phyloP scores from a whole-genome alignment of 1,284 basidiomycete species.

The Malassezia caprae region DNA sequence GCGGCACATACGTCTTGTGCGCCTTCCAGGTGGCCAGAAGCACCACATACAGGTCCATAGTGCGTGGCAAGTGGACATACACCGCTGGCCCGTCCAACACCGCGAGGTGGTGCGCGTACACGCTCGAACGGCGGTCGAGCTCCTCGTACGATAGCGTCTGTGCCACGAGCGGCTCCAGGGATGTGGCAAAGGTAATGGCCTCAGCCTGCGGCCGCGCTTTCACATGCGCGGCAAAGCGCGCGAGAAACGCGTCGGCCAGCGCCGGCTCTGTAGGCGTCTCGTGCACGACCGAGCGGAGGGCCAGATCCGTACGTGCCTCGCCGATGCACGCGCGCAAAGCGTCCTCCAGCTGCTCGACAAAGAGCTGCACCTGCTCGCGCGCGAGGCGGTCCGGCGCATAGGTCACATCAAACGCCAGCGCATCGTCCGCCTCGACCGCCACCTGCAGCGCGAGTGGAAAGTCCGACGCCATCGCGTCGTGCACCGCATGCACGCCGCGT shows the following conservation, averaged over 20 bases:
- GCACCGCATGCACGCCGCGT: constrained; percentile 4
- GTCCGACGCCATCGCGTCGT: constrained; percentile 28
- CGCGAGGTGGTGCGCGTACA: constrained; percentile 22
- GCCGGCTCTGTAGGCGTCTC: background rate
- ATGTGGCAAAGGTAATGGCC: constrained; percentile 26
- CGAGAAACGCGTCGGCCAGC: constrained; percentile 22
- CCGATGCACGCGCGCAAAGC: constrained; percentile 2
- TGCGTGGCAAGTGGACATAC: constrained; percentile 33
- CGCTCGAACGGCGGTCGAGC: constrained; percentile 25
- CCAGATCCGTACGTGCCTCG: background rate
- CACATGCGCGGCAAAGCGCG: constrained; percentile 22
- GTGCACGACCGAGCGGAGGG: constrained; percentile 11
- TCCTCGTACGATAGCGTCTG: constrained; percentile 25
- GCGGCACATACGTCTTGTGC: constrained; percentile 36
- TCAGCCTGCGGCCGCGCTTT: constrained; percentile 18
- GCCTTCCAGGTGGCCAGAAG: constrained; percentile 43
- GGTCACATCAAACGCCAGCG: constrained; percentile 22
- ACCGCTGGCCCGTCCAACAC: constrained; percentile 13
- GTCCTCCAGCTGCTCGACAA: constrained; percentile 28
- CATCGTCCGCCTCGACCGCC: constrained; percentile 13
- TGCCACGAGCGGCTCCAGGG: constrained; percentile 13
- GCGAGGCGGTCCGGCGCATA: constrained; percentile 22
- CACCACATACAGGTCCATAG: constrained; percentile 26
- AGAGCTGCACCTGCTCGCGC: constrained; percentile 21
- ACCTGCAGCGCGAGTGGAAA: constrained; percentile 36